Base-by-base conservation (phyloP, 257 asterid genomes). In the Solanum bukasovii region DNA sequence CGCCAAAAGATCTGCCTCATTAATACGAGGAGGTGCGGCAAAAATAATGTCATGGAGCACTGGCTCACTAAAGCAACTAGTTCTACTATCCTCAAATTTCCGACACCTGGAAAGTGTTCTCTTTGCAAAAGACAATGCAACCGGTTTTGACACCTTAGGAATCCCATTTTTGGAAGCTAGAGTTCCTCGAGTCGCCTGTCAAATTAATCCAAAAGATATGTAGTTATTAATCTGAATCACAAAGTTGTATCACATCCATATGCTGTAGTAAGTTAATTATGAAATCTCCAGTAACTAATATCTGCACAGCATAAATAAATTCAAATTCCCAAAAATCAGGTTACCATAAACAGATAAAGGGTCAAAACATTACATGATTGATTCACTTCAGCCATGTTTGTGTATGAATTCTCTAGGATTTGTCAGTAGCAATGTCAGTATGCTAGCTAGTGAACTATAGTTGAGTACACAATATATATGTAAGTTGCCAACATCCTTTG, bases 151-250 rank as follows among this genome's bases (percentile, higher is more conserved):
- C 87, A 97, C 98, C 95, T 93, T 95, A 29, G 96, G 84, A 88
- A 96, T 91, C 90, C 99, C 99, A 72, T 87, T 91, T 93, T 96
- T 96, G 82, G 96, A 88, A 86, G 98, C 98, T 81, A 84, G 94
- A 88, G 94, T 92, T 89, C 98, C 94, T 86, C 93, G 93, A 89
- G 99, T 97, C 79, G 99, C 98, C 99, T 97, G 97, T 87, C 86
- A 92, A 90, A 86, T 89, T 87, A 89, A 91, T 84, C 89, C 88
- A 89, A 74, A 65, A 52, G 34, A 86, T 44, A 61, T 72, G 71
- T 14, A 84, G 79, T 82, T 31, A 52, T 20, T 46, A 82, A 82
- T 46, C 71, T 82, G 79, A 84, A 73, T 72, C 42, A 46, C 42
- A 46, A 81, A 81, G 27, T 79, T 79, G 38, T 2, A 3, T 29